Evolutionary conservation across 2,329 filamentous ascomycete genomes (phyloP).

Genomic region (Arthrobotrys conoides): DNA sequence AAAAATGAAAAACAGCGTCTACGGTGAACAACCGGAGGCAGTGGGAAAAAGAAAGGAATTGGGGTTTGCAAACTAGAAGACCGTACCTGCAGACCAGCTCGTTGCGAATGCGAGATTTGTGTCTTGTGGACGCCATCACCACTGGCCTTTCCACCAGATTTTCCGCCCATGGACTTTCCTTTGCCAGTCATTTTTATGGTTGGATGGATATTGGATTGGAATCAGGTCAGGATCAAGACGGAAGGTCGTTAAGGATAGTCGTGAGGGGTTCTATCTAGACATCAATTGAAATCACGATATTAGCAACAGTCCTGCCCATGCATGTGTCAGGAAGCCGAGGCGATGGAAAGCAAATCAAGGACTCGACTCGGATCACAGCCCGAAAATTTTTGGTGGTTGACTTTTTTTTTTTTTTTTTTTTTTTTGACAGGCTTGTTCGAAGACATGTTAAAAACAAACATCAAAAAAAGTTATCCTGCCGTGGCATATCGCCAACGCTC

Average conservation of each 20-base stretch:
- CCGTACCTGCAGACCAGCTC: conserved; percentile 89
- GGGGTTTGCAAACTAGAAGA: conserved; percentile 24
- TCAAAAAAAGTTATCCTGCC: conserved; percentile 30
- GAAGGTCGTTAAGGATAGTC: conserved; percentile 25
- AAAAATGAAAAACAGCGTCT: conserved; percentile 29
- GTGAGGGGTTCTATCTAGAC: conserved; percentile 32
- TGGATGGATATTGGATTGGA: conserved; percentile 6
- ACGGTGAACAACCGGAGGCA: conserved; percentile 21
- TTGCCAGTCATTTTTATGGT: conserved; percentile 80
- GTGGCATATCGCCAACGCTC: conserved; percentile 45
- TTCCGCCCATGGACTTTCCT: conserved; percentile 91
- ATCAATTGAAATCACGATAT: neutral
- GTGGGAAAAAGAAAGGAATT: conserved; percentile 19
- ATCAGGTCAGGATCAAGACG: conserved; percentile 16
- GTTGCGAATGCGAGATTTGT: conserved; percentile 92
- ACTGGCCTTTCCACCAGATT: conserved; percentile 86
- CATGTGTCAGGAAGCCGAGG: conserved; percentile 24
- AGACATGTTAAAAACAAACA: conserved; percentile 53
- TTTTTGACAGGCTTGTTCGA: conserved; percentile 38
- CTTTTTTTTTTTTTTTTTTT: conserved; percentile 14
- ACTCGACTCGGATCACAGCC: conserved; percentile 43
- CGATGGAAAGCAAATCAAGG: conserved; percentile 16
- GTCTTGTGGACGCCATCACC: conserved; percentile 81
- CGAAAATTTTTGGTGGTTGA: conserved; percentile 56
- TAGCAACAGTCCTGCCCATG: conserved; percentile 20